These are phyloP conservation scores for Aureobasidium leucospermi DNA, from an alignment of 2,329 filamentous ascomycete genomes.

Conservation along the genomic window DNA sequence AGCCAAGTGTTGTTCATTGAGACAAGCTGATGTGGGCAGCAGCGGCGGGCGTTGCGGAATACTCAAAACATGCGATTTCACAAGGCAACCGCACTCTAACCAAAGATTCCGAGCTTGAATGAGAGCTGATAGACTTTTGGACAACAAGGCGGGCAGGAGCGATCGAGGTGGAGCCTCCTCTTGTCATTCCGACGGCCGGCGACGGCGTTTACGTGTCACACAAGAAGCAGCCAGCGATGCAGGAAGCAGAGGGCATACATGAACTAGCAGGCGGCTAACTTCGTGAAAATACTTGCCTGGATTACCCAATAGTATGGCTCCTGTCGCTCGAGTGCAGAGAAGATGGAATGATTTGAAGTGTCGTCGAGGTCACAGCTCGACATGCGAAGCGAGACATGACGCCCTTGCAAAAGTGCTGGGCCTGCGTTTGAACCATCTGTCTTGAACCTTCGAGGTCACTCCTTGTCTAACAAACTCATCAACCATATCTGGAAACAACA, in stretches of 20 bases:
- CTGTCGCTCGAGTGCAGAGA: background rate
- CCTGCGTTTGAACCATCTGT: background rate
- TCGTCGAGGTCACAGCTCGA: background rate
- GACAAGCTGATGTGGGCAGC: background rate
- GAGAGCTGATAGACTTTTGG: background rate
- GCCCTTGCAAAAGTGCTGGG: constrained; percentile 2
- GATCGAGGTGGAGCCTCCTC: background rate
- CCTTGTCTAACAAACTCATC: background rate
- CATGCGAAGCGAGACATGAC: background rate
- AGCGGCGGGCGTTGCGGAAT: background rate
- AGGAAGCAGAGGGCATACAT: background rate
- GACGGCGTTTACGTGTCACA: constrained; percentile 5
- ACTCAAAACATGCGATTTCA: background rate
- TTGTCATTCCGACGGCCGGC: constrained; percentile 1
- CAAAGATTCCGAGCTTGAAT: background rate
- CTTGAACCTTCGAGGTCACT: background rate
- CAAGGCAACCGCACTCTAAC: background rate
- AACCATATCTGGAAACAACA: background rate
- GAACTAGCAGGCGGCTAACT: background rate
- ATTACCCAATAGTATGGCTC: background rate
- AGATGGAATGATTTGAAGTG: background rate
- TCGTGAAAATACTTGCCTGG: background rate
- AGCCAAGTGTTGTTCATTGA: background rate
- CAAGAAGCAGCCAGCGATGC: constrained; percentile 2
- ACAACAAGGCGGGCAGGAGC: background rate